These are phyloP conservation scores for Isatis lusitanica DNA, from an alignment of 441 rosid genomes.

Conservation along the genomic window DNA sequence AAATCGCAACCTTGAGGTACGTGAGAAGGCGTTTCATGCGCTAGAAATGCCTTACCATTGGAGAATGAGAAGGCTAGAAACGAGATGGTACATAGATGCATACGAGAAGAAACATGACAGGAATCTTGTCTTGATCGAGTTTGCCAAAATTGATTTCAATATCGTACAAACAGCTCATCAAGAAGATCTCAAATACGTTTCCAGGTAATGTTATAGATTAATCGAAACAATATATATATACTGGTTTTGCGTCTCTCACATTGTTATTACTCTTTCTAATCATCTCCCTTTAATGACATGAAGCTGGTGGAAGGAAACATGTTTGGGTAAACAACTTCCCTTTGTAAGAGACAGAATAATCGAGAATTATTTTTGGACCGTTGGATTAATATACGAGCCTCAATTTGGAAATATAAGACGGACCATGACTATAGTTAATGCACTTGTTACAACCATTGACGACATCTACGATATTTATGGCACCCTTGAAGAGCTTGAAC, in stretches of 20 bases:
- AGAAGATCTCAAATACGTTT: constrained; percentile 39
- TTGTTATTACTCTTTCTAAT: background rate
- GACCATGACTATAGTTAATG: background rate
- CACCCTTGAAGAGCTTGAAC: constrained; percentile 35
- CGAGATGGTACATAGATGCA: constrained; percentile 39
- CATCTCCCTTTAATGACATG: background rate
- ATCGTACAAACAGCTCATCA: constrained; percentile 36
- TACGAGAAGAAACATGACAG: constrained; percentile 25
- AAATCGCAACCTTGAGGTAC: background rate
- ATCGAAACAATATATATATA: background rate
- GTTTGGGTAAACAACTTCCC: constrained; percentile 23
- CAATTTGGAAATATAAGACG: constrained; percentile 1
- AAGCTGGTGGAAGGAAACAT: constrained; percentile 39
- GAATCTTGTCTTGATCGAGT: constrained; percentile 17
- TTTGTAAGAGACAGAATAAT: constrained; percentile 37
- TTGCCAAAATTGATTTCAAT: constrained; percentile 45
- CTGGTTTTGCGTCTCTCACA: background rate
- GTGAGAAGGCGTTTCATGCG: constrained; percentile 33
- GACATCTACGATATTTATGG: constrained; percentile 40
- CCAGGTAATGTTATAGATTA: constrained; percentile 9
- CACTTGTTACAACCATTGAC: constrained; percentile 30
- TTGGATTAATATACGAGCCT: constrained; percentile 21
- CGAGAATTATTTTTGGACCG: constrained; percentile 36
- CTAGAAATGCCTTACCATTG: constrained; percentile 45
- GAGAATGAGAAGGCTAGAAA: constrained; percentile 40